phyloP scores from a whole-genome alignment of 768 basidiomycete species.

The Boletellus ananiceps region DNA sequence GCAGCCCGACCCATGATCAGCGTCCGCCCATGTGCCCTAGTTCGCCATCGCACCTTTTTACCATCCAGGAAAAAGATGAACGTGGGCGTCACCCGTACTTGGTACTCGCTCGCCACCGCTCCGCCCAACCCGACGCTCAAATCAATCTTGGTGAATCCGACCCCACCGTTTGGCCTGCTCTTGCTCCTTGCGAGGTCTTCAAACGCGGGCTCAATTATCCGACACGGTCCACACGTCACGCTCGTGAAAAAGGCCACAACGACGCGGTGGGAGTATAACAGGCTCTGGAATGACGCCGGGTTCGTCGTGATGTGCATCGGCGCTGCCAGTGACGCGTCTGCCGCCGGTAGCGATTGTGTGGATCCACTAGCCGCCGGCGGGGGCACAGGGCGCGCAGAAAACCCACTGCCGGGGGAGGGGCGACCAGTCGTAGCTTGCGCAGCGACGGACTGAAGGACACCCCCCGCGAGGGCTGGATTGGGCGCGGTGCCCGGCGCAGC shows the following conservation, averaged over 20 bases:
- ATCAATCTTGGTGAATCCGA: constrained; percentile 85
- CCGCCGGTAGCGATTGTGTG: constrained; percentile 24
- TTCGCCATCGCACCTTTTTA: constrained; percentile 48
- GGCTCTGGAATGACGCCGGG: constrained; percentile 60
- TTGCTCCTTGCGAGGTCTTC: constrained; percentile 71
- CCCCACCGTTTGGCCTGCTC: constrained; percentile 40
- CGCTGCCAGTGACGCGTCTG: constrained; percentile 47
- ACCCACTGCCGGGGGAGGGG: background rate
- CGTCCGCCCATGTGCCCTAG: background rate
- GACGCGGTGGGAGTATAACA: constrained; percentile 62
- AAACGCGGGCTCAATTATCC: constrained; percentile 79
- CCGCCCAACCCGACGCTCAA: constrained; percentile 62
- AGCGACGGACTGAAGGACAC: constrained; percentile 55
- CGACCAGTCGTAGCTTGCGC: constrained; percentile 40
- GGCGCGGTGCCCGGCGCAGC: constrained; percentile 31
- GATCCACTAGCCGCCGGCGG: constrained; percentile 16
- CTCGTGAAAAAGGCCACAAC: constrained; percentile 82
- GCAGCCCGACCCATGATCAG: background rate
- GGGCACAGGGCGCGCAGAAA: background rate
- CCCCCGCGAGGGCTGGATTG: constrained; percentile 47
- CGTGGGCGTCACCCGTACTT: constrained; percentile 77
- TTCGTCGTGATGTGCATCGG: constrained; percentile 75
- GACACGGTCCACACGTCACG: constrained; percentile 71
- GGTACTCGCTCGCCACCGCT: constrained; percentile 56
- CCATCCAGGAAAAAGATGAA: constrained; percentile 85